These are phyloP conservation scores for Emydomyces testavorans DNA, from an alignment of 2,329 filamentous ascomycete species.

Conservation along the genomic window DNA sequence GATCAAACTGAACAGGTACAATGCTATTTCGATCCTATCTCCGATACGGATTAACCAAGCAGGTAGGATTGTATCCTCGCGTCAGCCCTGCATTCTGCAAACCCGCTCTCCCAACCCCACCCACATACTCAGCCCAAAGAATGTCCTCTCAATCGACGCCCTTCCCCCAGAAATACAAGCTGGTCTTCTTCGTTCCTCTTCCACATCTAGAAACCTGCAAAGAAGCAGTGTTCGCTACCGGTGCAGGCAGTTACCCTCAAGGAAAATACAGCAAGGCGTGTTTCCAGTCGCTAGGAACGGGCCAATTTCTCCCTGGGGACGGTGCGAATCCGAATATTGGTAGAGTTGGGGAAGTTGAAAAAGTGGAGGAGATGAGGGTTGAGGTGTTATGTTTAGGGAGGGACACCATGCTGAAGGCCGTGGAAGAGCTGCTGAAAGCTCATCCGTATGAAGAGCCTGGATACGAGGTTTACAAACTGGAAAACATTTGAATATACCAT, in stretches of 20 bases:
- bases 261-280: slow-evolving; percentile 33
- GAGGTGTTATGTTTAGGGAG: slow-evolving; percentile 35
- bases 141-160: slow-evolving; percentile 21
- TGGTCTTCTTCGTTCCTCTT: slow-evolving; percentile 36
- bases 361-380: slow-evolving; percentile 34
- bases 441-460: slow-evolving; percentile 39
- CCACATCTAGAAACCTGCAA: slow-evolving; percentile 32
- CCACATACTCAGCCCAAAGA: slow-evolving; percentile 6
- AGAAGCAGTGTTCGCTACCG: slow-evolving; percentile 33
- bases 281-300: slow-evolving; percentile 32
- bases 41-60: neutral
- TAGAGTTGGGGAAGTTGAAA: slow-evolving; percentile 29
- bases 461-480: slow-evolving; percentile 37
- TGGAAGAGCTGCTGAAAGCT: slow-evolving; percentile 31
- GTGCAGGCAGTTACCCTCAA: slow-evolving; percentile 33
- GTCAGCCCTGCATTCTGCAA: neutral
- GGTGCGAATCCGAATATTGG: slow-evolving; percentile 35
- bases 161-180: slow-evolving; percentile 28
- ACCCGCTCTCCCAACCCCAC: neutral
- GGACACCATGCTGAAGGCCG: slow-evolving; percentile 29
- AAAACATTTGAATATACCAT: slow-evolving; percentile 25
- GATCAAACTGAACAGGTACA: neutral
- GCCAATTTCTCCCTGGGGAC: slow-evolving; percentile 33
- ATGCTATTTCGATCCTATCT: slow-evolving; percentile 3
- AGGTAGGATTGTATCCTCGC: neutral